Evolutionary conservation across 1,139 yeast genomes (phyloP), one percentile per base, ranked within the genome.

Genomic region (Taiozyma sp.): DNA sequence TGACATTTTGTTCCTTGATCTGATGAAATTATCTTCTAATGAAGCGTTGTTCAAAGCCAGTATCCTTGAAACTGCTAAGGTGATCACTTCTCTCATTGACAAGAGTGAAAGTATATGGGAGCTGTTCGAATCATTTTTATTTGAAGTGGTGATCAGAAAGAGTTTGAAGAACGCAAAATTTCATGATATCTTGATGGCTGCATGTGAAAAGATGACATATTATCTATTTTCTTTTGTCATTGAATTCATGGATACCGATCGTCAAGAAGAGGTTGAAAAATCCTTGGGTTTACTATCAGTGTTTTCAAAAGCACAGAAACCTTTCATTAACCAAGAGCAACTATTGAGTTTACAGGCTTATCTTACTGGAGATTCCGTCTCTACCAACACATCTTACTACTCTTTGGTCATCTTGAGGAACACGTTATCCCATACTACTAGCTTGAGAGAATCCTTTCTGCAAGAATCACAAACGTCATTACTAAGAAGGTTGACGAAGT

Each of bases 341-440:
- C 71, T 89, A n/a, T 65, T 78, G 7, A 69, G 83, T 0, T 64
- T 88, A 13, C 82, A 80, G 56, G 87, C 90, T 0, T 81, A 77
- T 62, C 63, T 87, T 48, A 68, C 80, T 0, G 81, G 79, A 43
- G 82, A 77, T 19, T 60, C 66, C 8, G 59, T 68, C 1, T 72
- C 73, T 12, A 74, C 73, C 30, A 55, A 67, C 3, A 59, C 73
- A 2, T 71, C 80, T 27, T 77, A 69, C 47, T 72, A 78, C 57
- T 74, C 82, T 3, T 69, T 89, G 47, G 74, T 73, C 47, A 78
- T 87, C 7, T 74, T 87, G 57, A 75, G 75, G 40, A 64, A 73
- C 48, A 71, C 81, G 0, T 65, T 88, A 27, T 73, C 78, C 1
- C 69, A 70, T 13, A 65, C 74, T 12, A 62, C 65, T 0, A 70